phyloP scores from a whole-genome alignment of 352 stramenopile genomes.

The Thalassiosira hispida region DNA sequence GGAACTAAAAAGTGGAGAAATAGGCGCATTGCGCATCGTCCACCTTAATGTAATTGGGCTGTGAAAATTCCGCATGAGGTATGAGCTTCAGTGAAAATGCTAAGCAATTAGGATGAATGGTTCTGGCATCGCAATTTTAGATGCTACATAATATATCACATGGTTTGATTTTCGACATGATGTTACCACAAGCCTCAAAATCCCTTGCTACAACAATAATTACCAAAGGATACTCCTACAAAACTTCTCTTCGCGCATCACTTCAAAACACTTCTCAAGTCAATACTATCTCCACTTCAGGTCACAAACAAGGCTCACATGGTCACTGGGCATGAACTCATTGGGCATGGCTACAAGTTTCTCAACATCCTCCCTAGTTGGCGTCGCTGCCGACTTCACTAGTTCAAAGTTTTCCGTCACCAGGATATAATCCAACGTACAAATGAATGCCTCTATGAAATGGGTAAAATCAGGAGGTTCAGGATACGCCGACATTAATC shows the following conservation, averaged over 20 bases:
- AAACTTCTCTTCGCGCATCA: not conserved
- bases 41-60: too few relatives aligned
- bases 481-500: constrained; percentile 50
- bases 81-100: too few relatives aligned
- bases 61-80: too few relatives aligned
- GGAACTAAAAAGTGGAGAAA: too few relatives aligned
- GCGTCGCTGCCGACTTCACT: constrained; percentile 44
- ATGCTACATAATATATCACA: too few relatives aligned
- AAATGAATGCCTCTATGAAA: constrained; percentile 61
- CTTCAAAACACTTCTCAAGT: not conserved
- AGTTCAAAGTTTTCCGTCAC: constrained; percentile 36
- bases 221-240: not conserved
- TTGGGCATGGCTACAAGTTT: constrained; percentile 70
- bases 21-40: too few relatives aligned
- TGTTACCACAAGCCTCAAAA: not conserved
- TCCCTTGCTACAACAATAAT: not conserved
- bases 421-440: constrained; percentile 74
- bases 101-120: too few relatives aligned
- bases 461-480: constrained; percentile 65
- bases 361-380: constrained; percentile 43
- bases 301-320: constrained; percentile 68
- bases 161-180: too few relatives aligned
- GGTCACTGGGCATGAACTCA: constrained; percentile 68
- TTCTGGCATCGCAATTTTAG: too few relatives aligned
- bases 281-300: constrained; percentile 43